Evolutionary conservation across 176 grass and related monocot species (phyloP).

Genomic region (Aegilops bicornis): DNA sequence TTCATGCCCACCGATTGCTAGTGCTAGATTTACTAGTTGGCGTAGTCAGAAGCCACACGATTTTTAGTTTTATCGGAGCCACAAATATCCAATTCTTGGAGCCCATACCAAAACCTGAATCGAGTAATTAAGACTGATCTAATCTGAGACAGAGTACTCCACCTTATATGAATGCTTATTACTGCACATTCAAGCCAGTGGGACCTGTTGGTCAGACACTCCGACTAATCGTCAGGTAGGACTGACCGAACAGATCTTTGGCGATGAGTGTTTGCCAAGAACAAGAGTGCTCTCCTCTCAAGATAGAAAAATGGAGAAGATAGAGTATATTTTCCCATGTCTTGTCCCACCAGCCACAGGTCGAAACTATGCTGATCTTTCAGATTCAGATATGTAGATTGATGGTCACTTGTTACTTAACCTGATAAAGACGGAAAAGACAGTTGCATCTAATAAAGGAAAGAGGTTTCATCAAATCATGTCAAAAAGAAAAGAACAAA

Average conservation of each 20-base stretch:
- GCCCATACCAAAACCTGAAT: constrained; percentile 32
- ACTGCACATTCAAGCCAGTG: constrained; percentile 22
- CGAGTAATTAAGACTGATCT: constrained; percentile 28
- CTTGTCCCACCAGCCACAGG: not conserved
- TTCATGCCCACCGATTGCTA: constrained; percentile 1
- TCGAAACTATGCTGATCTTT: too few relatives aligned
- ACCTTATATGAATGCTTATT: constrained; percentile 25
- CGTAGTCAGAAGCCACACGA: not conserved
- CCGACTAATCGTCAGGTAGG: constrained; percentile 17
- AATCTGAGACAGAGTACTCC: constrained; percentile 4
- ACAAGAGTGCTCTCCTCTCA: not conserved
- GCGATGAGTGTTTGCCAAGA: not conserved
- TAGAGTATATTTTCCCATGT: not conserved
- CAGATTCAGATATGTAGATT: not conserved
- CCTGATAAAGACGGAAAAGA: constrained; percentile 28
- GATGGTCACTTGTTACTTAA: constrained; percentile 39
- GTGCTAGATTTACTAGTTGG: not conserved
- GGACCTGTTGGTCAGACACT: constrained; percentile 1
- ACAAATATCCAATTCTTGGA: not conserved
- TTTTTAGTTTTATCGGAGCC: not conserved
- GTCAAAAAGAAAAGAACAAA: not conserved
- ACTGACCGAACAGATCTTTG: not conserved
- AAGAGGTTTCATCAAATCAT: not conserved
- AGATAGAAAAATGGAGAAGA: not conserved
- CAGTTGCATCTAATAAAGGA: constrained; percentile 6